phyloP scores from a whole-genome alignment of 345 rosid genomes.

The Leavenworthia alabamica region DNA sequence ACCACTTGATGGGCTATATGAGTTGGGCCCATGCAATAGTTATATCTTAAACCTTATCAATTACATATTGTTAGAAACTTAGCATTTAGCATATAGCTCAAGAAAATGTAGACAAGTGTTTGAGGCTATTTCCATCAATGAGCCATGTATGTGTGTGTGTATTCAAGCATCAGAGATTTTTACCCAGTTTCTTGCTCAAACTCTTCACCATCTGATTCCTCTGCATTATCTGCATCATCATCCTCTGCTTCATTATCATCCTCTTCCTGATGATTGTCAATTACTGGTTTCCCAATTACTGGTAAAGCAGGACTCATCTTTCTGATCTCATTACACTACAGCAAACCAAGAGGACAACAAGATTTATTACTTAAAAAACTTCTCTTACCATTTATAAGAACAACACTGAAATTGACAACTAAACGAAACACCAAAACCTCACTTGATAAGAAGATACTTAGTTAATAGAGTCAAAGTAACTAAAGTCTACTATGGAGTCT shows the following conservation, averaged over 20 bases:
- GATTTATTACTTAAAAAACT: too few species aligned
- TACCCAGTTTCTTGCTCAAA: slow-evolving; percentile 86
- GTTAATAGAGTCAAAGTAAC: background rate
- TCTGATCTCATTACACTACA: slow-evolving; percentile 78
- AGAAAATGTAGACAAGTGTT: background rate
- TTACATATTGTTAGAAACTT: background rate
- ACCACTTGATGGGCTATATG: too few species aligned
- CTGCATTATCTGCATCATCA: slow-evolving; percentile 87
- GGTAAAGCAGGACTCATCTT: slow-evolving; percentile 50
- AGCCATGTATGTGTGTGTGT: background rate
- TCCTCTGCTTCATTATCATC: slow-evolving; percentile 72
- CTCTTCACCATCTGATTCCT: slow-evolving; percentile 89
- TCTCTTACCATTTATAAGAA: background rate
- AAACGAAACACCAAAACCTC: background rate
- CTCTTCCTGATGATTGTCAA: slow-evolving; percentile 72
- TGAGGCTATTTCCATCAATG: background rate
- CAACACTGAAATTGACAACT: background rate
- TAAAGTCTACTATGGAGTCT: background rate
- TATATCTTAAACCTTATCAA: too few species aligned
- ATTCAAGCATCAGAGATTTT: background rate
- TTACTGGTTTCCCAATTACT: slow-evolving; percentile 62
- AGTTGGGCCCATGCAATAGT: too few species aligned
- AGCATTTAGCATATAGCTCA: too few species aligned
- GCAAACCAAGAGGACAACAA: background rate
- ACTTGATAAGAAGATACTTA: background rate